A percentile compares a stretch with the other conserved stretches of the same genome.
Conservation (phyloP, 2,329 filamentous ascomycete species). For the Alternaria arbusti region DNA sequence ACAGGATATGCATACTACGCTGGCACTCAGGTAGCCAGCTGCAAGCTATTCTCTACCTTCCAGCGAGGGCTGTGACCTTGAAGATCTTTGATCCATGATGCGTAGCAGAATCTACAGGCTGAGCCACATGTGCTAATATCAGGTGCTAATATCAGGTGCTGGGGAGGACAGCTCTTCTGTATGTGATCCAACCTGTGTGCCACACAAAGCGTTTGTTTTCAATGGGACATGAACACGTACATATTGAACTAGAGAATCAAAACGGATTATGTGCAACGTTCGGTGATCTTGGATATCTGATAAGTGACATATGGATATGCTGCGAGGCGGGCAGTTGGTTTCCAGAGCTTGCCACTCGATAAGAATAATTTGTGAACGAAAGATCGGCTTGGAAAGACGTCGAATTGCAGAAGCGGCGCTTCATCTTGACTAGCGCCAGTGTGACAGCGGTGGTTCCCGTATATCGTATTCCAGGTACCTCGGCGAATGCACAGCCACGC, state of each 20-base stretch:
- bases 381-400: not conserved
- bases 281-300: not conserved
- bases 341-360: not conserved
- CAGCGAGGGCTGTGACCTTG: not conserved
- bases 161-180: not conserved
- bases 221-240: not conserved
- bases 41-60: not conserved
- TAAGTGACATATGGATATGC: not conserved
- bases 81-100: not conserved
- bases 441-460: not conserved
- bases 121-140: not conserved
- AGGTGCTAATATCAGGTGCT: not conserved
- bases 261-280: not conserved
- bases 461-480: not conserved
- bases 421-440: not conserved
- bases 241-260: not conserved
- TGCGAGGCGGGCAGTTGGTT: not conserved
- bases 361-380: not conserved
- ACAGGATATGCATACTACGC: not conserved
- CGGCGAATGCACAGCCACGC: conserved; percentile 7
- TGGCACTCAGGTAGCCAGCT: not conserved
- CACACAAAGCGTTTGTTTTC: not conserved
- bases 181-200: not conserved
- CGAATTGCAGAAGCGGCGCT: not conserved
- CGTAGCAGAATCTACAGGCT: not conserved